Conservation (phyloP, 495 filamentous ascomycete genomes). For the Articulospora tetracladia region DNA sequence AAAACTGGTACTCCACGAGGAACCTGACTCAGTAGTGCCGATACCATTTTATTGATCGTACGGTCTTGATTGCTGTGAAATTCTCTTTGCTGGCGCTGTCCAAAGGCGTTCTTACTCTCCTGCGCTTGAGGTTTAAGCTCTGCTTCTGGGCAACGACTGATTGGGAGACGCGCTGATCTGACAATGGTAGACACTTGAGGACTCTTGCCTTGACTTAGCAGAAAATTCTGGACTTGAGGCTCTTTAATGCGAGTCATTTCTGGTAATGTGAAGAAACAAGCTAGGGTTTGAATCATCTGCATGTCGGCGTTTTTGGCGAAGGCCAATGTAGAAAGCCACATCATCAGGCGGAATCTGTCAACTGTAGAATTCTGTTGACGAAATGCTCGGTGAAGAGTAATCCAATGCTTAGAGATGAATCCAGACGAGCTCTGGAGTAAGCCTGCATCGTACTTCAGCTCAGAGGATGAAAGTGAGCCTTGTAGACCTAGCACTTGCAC, state of each 20-base stretch:
- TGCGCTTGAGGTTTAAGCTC: neutral
- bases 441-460: neutral
- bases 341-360: neutral
- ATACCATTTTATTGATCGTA: neutral
- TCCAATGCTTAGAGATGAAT: constrained; percentile 30
- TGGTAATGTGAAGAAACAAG: constrained; percentile 31
- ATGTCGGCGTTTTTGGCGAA: constrained; percentile 27
- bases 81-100: neutral
- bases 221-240: too few relatives aligned
- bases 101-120: neutral
- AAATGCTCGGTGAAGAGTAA: constrained; percentile 28
- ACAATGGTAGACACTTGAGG: too few relatives aligned
- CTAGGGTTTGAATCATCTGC: constrained; percentile 32
- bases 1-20: neutral
- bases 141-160: neutral
- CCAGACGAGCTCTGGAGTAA: neutral
- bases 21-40: neutral
- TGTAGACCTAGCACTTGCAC: neutral
- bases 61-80: neutral
- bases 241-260: too few relatives aligned
- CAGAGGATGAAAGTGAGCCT: neutral
- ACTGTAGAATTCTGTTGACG: neutral
- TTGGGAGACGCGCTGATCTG: too few relatives aligned
- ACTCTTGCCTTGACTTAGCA: too few relatives aligned
- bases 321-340: constrained; percentile 30